Percentiles rank a stretch among this genome's conserved stretches.
phyloP scores from a whole-genome alignment of 192 early-diverging fungal genomes.

The Coemansia sp. region DNA sequence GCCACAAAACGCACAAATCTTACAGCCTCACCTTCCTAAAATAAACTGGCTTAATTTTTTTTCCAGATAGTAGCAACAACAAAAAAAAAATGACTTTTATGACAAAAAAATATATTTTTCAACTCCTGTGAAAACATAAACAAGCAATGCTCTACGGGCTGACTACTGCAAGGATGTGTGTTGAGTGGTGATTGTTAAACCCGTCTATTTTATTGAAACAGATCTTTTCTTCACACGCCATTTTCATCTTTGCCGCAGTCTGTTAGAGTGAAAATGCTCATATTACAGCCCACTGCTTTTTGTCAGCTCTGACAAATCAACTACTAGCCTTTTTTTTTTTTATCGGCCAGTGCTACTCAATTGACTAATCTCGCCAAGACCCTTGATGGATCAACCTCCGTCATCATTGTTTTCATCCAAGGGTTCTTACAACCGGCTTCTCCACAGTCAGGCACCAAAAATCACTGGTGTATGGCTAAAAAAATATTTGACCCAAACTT shows the following conservation, averaged over 20 bases:
- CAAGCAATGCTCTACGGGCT: neutral
- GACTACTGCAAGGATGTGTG: neutral
- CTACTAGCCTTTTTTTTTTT: neutral
- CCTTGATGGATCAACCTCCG: neutral
- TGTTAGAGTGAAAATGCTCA: neutral
- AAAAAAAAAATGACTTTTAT: neutral
- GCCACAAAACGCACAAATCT: neutral
- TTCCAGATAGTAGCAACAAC: neutral
- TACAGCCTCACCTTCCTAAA: neutral
- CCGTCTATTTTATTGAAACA: neutral
- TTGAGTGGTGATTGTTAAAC: neutral
- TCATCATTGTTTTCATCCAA: neutral
- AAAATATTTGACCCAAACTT: neutral
- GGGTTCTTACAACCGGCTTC: too few species aligned
- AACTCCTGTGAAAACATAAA: neutral
- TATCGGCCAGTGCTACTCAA: neutral
- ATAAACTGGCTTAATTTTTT: neutral
- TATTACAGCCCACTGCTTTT: neutral
- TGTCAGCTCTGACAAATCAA: neutral
- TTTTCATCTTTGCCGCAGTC: neutral
- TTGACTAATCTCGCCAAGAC: neutral
- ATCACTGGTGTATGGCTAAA: neutral
- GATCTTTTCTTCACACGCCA: neutral
- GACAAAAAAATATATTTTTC: neutral
- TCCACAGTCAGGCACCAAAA: neutral